A percentile compares a stretch with the other conserved stretches of the same genome.
These are phyloP conservation scores for Heliamphora exappendiculata DNA, from an alignment of 148 eudicot genomes.

Conservation along the genomic window DNA sequence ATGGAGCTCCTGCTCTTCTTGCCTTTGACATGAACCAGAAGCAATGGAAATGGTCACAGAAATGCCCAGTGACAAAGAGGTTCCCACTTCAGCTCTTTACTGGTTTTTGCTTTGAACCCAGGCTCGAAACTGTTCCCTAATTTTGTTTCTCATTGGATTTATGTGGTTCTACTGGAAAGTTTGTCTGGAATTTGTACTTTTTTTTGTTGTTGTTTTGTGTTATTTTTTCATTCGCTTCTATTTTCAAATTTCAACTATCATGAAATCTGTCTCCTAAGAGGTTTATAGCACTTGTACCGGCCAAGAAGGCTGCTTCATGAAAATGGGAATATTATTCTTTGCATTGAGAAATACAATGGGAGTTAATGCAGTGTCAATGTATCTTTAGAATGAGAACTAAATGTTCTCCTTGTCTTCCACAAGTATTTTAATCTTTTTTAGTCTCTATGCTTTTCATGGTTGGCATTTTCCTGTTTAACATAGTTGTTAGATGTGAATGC, in stretches of 20 bases:
- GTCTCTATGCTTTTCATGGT: neutral
- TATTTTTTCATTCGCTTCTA: neutral
- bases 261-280: neutral
- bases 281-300: conserved; percentile 7
- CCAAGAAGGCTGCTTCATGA: conserved; percentile 15
- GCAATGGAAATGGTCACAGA: conserved; percentile 89
- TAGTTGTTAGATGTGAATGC: neutral
- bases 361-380: neutral
- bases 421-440: neutral
- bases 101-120: conserved; percentile 95
- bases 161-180: neutral
- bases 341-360: conserved; percentile 4
- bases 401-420: neutral
- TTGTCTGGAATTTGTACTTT: neutral
- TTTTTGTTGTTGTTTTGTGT: neutral
- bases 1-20: conserved; percentile 81
- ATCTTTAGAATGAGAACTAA: neutral
- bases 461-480: neutral
- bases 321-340: conserved; percentile 11
- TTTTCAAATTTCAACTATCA: neutral
- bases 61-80: conserved; percentile 81
- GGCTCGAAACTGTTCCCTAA: conserved; percentile 70
- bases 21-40: conserved; percentile 61
- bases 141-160: conserved; percentile 6
- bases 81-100: conserved; percentile 93